Conservation (phyloP, 2,329 filamentous ascomycete genomes). For the Thelonectria discophora region DNA sequence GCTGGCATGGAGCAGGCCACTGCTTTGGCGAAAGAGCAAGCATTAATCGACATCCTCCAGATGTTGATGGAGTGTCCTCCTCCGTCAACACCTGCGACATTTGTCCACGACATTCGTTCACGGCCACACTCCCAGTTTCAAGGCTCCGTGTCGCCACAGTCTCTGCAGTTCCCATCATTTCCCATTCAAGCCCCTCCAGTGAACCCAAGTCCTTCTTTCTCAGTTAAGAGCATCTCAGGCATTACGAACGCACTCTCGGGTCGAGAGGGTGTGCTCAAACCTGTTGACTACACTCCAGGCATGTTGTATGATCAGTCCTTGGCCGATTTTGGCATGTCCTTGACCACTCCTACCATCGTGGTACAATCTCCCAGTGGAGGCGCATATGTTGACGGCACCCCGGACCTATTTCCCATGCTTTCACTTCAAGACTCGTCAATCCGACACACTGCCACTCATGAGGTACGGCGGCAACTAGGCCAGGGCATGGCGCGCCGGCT, state of each 20-base stretch:
- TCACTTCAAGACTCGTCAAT: constrained; percentile 7
- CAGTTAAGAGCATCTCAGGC: constrained; percentile 25
- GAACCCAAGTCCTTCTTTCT: neutral
- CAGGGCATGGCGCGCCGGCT: constrained; percentile 22
- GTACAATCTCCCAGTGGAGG: neutral
- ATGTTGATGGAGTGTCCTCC: constrained; percentile 24
- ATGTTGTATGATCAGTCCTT: neutral
- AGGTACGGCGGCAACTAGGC: constrained; percentile 20
- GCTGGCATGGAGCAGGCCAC: constrained; percentile 34
- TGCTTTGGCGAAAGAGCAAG: constrained; percentile 33
- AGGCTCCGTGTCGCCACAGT: constrained; percentile 17
- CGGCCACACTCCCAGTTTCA: constrained; percentile 12
- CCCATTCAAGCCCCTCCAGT: neutral
- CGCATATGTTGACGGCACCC: neutral
- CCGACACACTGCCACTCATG: constrained; percentile 23
- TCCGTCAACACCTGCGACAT: constrained; percentile 13
- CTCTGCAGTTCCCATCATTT: neutral
- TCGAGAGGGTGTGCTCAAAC: neutral
- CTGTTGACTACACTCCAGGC: constrained; percentile 5
- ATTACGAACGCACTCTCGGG: constrained; percentile 29
- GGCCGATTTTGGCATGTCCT: neutral
- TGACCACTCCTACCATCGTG: neutral
- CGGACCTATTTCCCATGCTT: neutral
- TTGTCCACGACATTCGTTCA: constrained; percentile 25
- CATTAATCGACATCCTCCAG: constrained; percentile 30